Conservation (phyloP, 73 alveolate genomes). For the Urostyla sp. region DNA sequence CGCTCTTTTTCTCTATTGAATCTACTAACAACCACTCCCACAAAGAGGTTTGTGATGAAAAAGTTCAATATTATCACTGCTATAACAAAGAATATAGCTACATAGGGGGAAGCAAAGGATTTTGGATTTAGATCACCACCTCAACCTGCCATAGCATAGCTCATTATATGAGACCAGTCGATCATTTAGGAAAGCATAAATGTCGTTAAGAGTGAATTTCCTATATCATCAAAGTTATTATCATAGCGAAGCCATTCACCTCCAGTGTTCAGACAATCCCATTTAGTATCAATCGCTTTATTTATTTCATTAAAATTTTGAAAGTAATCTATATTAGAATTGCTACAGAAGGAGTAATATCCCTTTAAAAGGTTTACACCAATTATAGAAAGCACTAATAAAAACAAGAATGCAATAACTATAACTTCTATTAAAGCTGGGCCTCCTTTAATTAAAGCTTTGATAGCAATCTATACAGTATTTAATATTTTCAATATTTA, state of each 20-base stretch:
- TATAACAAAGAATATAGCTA: constrained; percentile 63
- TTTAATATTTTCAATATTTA: constrained; percentile 3
- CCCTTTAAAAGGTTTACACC: constrained; percentile 73
- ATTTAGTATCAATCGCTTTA: constrained; percentile 1
- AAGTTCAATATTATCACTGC: constrained; percentile 66
- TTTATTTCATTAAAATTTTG: neutral
- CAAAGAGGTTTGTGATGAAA: constrained; percentile 67
- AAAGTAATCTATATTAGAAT: neutral
- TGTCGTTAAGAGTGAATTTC: constrained; percentile 52
- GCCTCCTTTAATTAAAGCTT: constrained; percentile 38
- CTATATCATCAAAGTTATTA: constrained; percentile 64
- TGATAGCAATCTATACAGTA: constrained; percentile 28
- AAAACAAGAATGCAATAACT: constrained; percentile 25
- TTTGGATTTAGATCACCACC: constrained; percentile 65
- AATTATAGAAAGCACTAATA: constrained; percentile 21
- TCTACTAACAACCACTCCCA: constrained; percentile 70
- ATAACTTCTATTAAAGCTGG: too few relatives aligned
- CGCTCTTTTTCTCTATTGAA: constrained; percentile 66
- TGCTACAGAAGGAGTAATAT: constrained; percentile 55
- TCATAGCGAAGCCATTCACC: constrained; percentile 62
- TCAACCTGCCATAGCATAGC: constrained; percentile 54
- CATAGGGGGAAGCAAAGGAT: constrained; percentile 7
- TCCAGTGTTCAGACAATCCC: constrained; percentile 67
- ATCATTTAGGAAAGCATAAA: constrained; percentile 64
- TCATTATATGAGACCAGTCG: constrained; percentile 74